Evolutionary conservation across 2,329 filamentous ascomycete species (phyloP), one percentile per base, ranked within the genome.

Genomic region (Aspergillus ustus): DNA sequence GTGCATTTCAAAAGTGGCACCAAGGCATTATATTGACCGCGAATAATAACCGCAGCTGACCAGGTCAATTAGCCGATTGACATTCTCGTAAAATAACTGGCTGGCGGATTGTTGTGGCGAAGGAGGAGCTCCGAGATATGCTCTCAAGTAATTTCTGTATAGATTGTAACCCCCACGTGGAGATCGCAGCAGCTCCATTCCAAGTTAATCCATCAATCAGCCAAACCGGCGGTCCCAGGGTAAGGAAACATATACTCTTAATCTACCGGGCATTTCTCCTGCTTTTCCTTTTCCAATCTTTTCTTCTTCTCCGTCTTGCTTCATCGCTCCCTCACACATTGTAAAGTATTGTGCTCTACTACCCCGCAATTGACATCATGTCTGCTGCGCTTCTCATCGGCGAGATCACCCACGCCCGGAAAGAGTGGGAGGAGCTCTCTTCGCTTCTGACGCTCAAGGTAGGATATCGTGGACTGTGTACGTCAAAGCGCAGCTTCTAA

Each of bases 371-470:
- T 67, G 64, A 65, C 67, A 72, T 66, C 52, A 78, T 79, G 75
- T 63, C 73, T 62, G 64, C 73, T 40, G 77, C 78, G 49, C 75
- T 82, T n/a, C 70, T 82, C 56, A 81, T 82, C 63, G 80, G 80
- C 50, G 72, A 67, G 15, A 77, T 82, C 63, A 73, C 70, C 43
- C 80, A 82, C 59, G 73, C 77, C 57, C 73, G 76, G 45, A 73
- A 75, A 57, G 78, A 81, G 65, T 82, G 79, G 79, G 70, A 79
- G 63, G 71, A 70, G 22, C 69, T 81, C 9, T 75, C 78, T 8
- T 78, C 76, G 0, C 68, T 78, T 22, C 70, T 78, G 60, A 77
- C 67, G 1, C 73, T 81, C 50, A 80, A 81, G 72, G 78, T 79
- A 64, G 52, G 65, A 52, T 11, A 43, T 31, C 34, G 7, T 11